Conservation (phyloP, 768 basidiomycete species). For the Boletus insuetus region DNA sequence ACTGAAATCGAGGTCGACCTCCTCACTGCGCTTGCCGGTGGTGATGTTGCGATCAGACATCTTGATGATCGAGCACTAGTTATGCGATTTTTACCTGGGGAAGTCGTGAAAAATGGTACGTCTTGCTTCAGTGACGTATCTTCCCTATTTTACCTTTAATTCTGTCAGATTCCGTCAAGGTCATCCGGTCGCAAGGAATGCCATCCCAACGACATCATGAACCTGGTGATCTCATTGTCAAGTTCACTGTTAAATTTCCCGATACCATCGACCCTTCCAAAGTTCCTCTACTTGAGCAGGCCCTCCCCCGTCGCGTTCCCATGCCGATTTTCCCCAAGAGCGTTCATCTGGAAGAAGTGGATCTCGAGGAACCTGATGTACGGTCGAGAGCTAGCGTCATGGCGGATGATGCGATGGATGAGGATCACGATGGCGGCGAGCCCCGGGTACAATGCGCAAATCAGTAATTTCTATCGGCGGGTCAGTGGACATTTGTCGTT, state of each 20-base stretch:
- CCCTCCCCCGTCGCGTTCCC: constrained; percentile 75
- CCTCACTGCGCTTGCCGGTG: constrained; percentile 90
- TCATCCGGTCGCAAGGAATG: constrained; percentile 96
- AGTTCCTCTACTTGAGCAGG: constrained; percentile 76
- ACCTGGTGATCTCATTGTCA: constrained; percentile 88
- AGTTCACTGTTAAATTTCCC: constrained; percentile 86
- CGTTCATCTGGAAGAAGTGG: constrained; percentile 77
- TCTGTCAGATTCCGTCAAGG: constrained; percentile 75
- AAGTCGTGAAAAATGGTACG: constrained; percentile 91
- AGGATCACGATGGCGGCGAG: constrained; percentile 72
- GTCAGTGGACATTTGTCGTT: constrained; percentile 14
- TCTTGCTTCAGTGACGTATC: constrained; percentile 3
- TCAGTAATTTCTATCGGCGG: constrained; percentile 48
- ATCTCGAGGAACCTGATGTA: constrained; percentile 75
- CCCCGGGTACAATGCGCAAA: constrained; percentile 96
- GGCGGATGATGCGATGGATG: constrained; percentile 86
- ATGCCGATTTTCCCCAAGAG: constrained; percentile 67
- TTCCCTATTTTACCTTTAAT: neutral
- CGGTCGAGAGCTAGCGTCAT: constrained; percentile 43
- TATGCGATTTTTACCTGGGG: constrained; percentile 83
- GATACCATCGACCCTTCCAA: constrained; percentile 65
- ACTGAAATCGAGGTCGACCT: constrained; percentile 90
- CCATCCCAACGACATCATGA: constrained; percentile 98
- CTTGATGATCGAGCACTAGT: constrained; percentile 89
- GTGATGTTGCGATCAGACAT: constrained; percentile 86